Base-by-base conservation (phyloP, 202 grass and related monocot genomes). In the Setaria italica region DNA sequence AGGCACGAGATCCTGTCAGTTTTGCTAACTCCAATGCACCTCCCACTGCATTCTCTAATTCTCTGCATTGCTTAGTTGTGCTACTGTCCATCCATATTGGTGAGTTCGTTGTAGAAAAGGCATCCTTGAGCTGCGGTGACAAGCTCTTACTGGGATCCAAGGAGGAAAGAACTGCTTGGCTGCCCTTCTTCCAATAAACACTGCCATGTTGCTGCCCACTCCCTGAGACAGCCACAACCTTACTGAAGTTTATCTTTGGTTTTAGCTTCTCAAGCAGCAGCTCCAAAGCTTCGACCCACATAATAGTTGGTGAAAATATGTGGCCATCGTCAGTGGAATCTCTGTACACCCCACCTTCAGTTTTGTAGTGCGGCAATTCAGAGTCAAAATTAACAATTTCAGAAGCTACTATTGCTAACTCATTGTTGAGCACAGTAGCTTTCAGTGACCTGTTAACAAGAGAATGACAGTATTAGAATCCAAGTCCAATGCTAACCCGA, bases 1-100 rank as follows among this genome's bases (percentile, higher is more conserved):
- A 80, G 63, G 91, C 96, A 85, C 84, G 86, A 69, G 96, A 99
- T 46, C 96, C 93, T 66, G 96, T 95, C 55, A 99, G 86, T 63
- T 95, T 87, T 70, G 96, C 91, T 76, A 99, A 78, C 88, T 99
- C 93, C 74, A 94, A 82, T 39, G 96, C 90, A 63, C 96, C 91
- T 70, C 93, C 93, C 8, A 99, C 94, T 81, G 88, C 93, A 63
- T 80, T 91, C 74, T 96, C 97, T 84, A 95, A 80, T 74, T 96
- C 93, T 90, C 91, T 96, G 76, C 97, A 96, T 84, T 99, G 97
- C 49, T 77, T 92, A 60, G 85, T 94, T 42, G 97, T 99, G 84
- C 97, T 99, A 85, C 88, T 90, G 85, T 96, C 97, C 97, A 99
- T 99, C 97, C 97, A 99, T 94, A 99, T 77, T 29, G 97, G 97